A percentile compares a stretch with the other conserved stretches of the same genome.
These are phyloP conservation scores for Dothideomycetes sp. DNA, from an alignment of 2,329 filamentous ascomycete genomes.

Conservation along the genomic window DNA sequence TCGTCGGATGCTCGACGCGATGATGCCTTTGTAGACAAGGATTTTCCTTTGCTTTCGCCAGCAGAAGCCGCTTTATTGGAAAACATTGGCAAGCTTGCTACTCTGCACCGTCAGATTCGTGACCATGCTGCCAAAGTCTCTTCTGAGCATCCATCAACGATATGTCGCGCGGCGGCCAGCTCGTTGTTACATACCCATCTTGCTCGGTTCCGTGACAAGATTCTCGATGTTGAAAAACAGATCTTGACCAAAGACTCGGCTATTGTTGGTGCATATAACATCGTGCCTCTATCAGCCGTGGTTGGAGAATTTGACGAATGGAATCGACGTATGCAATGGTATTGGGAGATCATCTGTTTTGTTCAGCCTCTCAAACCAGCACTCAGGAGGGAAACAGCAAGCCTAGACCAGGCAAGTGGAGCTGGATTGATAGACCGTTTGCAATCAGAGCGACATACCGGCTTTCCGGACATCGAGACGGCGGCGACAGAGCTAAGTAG, in stretches of 20 bases:
- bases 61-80: slow-evolving; percentile 75
- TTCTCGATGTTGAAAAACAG: slow-evolving; percentile 72
- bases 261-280: slow-evolving; percentile 83
- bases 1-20: slow-evolving; percentile 20
- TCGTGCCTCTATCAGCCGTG: slow-evolving; percentile 80
- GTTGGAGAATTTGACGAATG: slow-evolving; percentile 80
- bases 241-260: slow-evolving; percentile 68
- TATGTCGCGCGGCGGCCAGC: slow-evolving; percentile 80
- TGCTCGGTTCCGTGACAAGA: slow-evolving; percentile 68
- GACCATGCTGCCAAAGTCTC: slow-evolving; percentile 58
- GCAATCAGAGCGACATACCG: slow-evolving; percentile 69
- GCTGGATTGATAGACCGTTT: slow-evolving; percentile 69
- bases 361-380: slow-evolving; percentile 42
- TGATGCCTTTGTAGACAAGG: slow-evolving; percentile 29
- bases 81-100: slow-evolving; percentile 66
- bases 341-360: slow-evolving; percentile 63
- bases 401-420: slow-evolving; percentile 18
- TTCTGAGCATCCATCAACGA: slow-evolving; percentile 63
- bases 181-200: slow-evolving; percentile 68
- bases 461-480: slow-evolving; percentile 76
- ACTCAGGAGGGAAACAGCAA: slow-evolving; percentile 16
- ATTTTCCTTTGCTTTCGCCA: slow-evolving; percentile 52
- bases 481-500: slow-evolving; percentile 64
- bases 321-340: slow-evolving; percentile 77
- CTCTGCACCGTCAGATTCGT: slow-evolving; percentile 65